Conservation (phyloP, 768 basidiomycete genomes). For the Clitopilus passeckerianus region DNA sequence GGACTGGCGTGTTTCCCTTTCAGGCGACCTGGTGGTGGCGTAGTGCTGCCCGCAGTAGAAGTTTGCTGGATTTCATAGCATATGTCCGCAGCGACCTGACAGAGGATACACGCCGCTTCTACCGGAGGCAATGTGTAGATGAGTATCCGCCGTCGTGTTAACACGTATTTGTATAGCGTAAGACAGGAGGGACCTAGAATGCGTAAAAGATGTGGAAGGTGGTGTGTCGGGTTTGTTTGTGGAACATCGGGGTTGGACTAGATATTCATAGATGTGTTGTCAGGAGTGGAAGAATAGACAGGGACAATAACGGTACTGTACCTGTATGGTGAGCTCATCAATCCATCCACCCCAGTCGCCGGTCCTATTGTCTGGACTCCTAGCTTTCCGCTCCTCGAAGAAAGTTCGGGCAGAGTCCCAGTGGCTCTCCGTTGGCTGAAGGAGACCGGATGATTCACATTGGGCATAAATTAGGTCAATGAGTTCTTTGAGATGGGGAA, state of each 20-base stretch:
- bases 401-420: slow-evolving; percentile 61
- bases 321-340: slow-evolving; percentile 51
- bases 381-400: slow-evolving; percentile 59
- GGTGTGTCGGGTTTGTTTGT: slow-evolving; percentile 50
- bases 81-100: slow-evolving; percentile 59
- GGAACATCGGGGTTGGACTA: slow-evolving; percentile 22
- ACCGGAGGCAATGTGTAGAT: slow-evolving; percentile 79
- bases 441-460: slow-evolving; percentile 38
- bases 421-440: slow-evolving; percentile 49
- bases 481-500: slow-evolving; percentile 57
- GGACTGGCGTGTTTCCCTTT: slow-evolving; percentile 43
- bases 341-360: slow-evolving; percentile 69
- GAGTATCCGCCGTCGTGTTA: slow-evolving; percentile 70
- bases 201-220: slow-evolving; percentile 70
- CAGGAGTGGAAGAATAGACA: background rate
- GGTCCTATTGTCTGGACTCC: slow-evolving; percentile 44
- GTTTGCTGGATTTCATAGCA: slow-evolving; percentile 35
- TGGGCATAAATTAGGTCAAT: slow-evolving; percentile 47
- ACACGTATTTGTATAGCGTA: slow-evolving; percentile 75
- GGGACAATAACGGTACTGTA: slow-evolving; percentile 18
- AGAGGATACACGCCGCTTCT: slow-evolving; percentile 73
- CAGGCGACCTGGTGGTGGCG: slow-evolving; percentile 5
- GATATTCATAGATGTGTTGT: slow-evolving; percentile 2
- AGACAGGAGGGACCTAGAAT: slow-evolving; percentile 76
- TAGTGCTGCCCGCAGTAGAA: slow-evolving; percentile 9